Evolutionary conservation across 768 basidiomycete species (phyloP).

Genomic region (Hericium rajendrae): DNA sequence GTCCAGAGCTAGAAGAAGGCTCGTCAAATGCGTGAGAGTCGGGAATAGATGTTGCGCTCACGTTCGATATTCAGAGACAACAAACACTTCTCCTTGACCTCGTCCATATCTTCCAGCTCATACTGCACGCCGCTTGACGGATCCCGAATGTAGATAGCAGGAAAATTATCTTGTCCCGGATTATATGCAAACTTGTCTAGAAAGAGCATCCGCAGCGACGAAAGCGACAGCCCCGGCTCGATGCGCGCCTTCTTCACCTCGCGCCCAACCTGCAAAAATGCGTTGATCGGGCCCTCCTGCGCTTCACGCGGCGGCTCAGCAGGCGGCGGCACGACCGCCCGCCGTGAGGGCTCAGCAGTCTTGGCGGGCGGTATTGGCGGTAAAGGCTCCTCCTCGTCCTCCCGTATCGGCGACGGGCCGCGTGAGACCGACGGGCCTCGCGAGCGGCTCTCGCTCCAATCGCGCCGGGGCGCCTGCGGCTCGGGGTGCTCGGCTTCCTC

Average conservation of each 20-base stretch:
- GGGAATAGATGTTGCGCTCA: conserved; percentile 34
- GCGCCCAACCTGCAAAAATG: conserved; percentile 84
- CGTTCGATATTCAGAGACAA: conserved; percentile 95
- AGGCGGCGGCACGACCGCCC: background rate
- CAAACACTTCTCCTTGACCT: conserved; percentile 81
- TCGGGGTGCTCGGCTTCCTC: conserved; percentile 33
- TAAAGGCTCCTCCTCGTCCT: conserved; percentile 23
- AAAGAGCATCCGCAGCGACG: conserved; percentile 76
- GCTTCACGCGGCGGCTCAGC: background rate
- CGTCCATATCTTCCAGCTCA: conserved; percentile 90
- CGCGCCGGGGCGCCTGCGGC: conserved; percentile 12
- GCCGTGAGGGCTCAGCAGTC: background rate
- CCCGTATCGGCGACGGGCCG: conserved; percentile 18
- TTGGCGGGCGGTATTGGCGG: conserved; percentile 17
- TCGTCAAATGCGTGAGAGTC: background rate
- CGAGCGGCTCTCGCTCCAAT: conserved; percentile 16
- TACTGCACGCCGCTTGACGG: conserved; percentile 88
- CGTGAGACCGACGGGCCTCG: conserved; percentile 11
- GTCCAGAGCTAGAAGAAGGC: conserved; percentile 62
- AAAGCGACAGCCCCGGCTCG: conserved; percentile 60
- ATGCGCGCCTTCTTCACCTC: conserved; percentile 83
- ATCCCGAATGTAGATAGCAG: conserved; percentile 92
- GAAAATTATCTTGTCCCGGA: conserved; percentile 88
- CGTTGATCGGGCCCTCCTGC: conserved; percentile 33
- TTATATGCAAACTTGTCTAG: conserved; percentile 93